Evolutionary conservation across 768 basidiomycete genomes (phyloP), one percentile per base, ranked within the genome.

Genomic region (Podaxis sp.): DNA sequence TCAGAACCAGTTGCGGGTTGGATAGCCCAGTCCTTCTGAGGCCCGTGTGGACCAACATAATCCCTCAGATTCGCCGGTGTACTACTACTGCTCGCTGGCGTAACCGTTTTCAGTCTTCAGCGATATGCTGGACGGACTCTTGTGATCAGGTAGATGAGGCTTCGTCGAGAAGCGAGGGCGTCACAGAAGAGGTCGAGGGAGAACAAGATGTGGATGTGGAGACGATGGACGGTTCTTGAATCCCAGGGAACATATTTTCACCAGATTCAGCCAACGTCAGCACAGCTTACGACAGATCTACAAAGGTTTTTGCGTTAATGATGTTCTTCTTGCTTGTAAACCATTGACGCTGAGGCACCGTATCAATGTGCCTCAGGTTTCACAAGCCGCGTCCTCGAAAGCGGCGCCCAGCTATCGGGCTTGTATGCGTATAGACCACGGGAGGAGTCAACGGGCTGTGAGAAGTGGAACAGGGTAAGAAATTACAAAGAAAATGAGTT

Each of bases 381-480:
- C 96, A 81, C 33, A 99, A 97, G 46, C 96, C 96, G 68, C 94
- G 96, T 78, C 98, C 96, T 25, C 97, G 84, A 72, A 59, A 96
- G 96, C 55, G 87, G 85, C 13, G 87, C 77, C 77, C 96, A 96
- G 76, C 96, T 94, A 71, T 95, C 94, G 0, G 91, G 89, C 22
- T 96, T 95, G 70, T 98, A 98, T 17, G 98, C 96, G 74, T 98
- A 99, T 2, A 98, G 85, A 29, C 98, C 94, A 46, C 93, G 87
- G 0, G 96, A 98, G 22, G 98, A 83, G 71, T 99, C 96, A 57
- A 98, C 91, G 6, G 95, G 95, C 94, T 95, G 66, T 3, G 52
- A 53, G 46, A 11, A 52, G 41, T 22, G 51, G 46, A 60, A n/a
- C 19, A 68, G 19, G 63, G 71, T 50, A n/a, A 3, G 56, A 33